A percentile compares a stretch with the other conserved stretches of the same genome.
Evolutionary conservation across 169 alveolate species (phyloP).

Genomic region (Plasmodium sp.): DNA sequence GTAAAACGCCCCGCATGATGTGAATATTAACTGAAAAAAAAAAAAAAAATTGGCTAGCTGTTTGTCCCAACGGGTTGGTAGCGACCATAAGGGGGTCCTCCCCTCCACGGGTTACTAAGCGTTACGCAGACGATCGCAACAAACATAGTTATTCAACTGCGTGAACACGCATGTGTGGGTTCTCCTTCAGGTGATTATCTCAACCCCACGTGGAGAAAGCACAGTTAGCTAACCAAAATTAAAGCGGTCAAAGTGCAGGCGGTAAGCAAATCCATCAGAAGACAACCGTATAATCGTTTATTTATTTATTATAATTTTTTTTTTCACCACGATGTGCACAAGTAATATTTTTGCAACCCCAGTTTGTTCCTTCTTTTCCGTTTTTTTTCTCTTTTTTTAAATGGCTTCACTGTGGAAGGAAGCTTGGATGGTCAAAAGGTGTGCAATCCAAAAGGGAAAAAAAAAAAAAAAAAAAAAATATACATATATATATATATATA

Average conservation of each 20-base stretch:
- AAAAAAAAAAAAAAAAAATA: not conserved
- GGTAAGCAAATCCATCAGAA: slow-evolving; percentile 57
- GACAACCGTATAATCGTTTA: not conserved
- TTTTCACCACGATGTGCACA: not conserved
- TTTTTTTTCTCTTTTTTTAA: slow-evolving; percentile 3
- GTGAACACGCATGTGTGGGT: not conserved
- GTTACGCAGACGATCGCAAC: not conserved
- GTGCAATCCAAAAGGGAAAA: not conserved
- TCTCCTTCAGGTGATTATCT: not conserved
- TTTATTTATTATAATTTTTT: not conserved
- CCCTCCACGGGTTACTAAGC: not conserved
- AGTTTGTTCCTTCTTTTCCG: slow-evolving; percentile 6
- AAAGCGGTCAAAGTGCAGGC: slow-evolving; percentile 11
- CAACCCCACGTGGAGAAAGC: not conserved
- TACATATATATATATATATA: too few relatives aligned
- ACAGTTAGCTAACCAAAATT: slow-evolving; percentile 39
- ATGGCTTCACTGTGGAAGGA: not conserved
- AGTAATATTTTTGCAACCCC: not conserved
- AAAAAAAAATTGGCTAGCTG: not conserved
- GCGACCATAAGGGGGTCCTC: not conserved
- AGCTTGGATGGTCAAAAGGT: not conserved
- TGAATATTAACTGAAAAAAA: slow-evolving; percentile 42
- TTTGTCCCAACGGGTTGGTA: not conserved
- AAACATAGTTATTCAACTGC: not conserved
- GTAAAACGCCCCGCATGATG: slow-evolving; percentile 56